Percentiles rank a stretch among this genome's conserved stretches.
Evolutionary conservation across 2,329 filamentous ascomycete genomes (phyloP).

Genomic region (Myriangium duriaei): DNA sequence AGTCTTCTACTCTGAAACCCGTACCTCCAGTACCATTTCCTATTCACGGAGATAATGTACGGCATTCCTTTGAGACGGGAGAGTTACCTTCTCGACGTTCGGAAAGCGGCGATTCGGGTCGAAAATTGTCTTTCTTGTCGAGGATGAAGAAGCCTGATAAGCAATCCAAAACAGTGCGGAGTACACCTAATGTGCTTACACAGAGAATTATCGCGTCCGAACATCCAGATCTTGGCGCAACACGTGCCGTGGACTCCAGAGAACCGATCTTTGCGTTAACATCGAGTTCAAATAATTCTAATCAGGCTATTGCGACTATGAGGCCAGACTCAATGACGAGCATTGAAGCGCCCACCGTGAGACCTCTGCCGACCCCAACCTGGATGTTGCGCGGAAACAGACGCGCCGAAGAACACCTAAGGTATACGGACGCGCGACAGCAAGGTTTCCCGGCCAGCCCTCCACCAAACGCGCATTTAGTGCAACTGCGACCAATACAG

Average conservation of each 20-base stretch:
- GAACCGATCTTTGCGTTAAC: constrained; percentile 4
- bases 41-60: constrained; percentile 8
- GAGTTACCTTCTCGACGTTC: too few species aligned
- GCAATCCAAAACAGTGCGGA: constrained; percentile 2
- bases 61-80: constrained; percentile 3
- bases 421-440: constrained; percentile 2
- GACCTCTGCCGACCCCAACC: constrained; percentile 1
- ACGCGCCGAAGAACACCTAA: constrained; percentile 3
- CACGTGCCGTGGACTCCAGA: background rate
- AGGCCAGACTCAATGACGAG: constrained; percentile 1
- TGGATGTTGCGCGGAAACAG: constrained; percentile 3
- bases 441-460: background rate
- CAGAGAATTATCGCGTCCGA: constrained; percentile 3
- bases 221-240: constrained; percentile 1
- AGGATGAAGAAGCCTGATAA: constrained; percentile 2
- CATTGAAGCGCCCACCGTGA: background rate
- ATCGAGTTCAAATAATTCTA: too few species aligned
- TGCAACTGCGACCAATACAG: too few species aligned
- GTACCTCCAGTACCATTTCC: background rate
- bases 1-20: background rate
- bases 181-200: constrained; percentile 1
- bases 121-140: constrained; percentile 6
- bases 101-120: constrained; percentile 1
- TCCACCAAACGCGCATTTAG: too few species aligned
- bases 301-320: constrained; percentile 2